phyloP scores from a whole-genome alignment of 306 rosid genomes.

The Prosopis cineraria region DNA sequence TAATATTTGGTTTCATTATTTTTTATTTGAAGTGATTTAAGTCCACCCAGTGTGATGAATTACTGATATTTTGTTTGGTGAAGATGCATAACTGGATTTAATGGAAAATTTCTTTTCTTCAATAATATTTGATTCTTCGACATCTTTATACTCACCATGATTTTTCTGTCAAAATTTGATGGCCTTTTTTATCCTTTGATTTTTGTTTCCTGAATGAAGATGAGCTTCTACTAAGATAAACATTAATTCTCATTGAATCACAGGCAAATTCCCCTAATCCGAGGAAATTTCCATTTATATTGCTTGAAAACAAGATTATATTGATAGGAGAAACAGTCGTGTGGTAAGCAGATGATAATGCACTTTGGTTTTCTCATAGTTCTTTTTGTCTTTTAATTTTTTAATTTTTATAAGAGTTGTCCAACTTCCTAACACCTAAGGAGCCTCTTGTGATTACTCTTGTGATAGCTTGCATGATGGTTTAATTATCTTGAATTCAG shows the following conservation, averaged over 20 bases:
- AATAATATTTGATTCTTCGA: constrained; percentile 1
- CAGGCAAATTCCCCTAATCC: constrained; percentile 85
- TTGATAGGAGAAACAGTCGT: constrained; percentile 92
- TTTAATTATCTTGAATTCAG: constrained; percentile 53
- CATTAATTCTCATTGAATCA: constrained; percentile 22
- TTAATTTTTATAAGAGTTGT: not conserved
- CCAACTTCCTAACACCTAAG: too few relatives aligned
- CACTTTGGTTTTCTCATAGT: not conserved
- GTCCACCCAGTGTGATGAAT: not conserved
- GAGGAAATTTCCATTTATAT: constrained; percentile 70
- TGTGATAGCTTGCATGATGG: not conserved
- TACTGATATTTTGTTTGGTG: not conserved
- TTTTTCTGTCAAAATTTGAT: not conserved
- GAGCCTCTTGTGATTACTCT: not conserved
- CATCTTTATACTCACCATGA: not conserved
- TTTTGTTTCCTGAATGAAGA: constrained; percentile 1
- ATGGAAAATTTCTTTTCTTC: not conserved
- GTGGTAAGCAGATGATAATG: constrained; percentile 63
- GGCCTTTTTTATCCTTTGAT: not conserved
- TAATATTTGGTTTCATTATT: not conserved
- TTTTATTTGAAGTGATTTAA: not conserved
- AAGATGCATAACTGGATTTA: not conserved
- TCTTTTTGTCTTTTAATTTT: too few relatives aligned
- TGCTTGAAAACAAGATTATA: constrained; percentile 94
- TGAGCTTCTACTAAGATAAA: not conserved